A percentile compares a stretch with the other conserved stretches of the same genome.
These are phyloP conservation scores for Aspergillus ostianus DNA, from an alignment of 495 filamentous ascomycete species.

Conservation along the genomic window DNA sequence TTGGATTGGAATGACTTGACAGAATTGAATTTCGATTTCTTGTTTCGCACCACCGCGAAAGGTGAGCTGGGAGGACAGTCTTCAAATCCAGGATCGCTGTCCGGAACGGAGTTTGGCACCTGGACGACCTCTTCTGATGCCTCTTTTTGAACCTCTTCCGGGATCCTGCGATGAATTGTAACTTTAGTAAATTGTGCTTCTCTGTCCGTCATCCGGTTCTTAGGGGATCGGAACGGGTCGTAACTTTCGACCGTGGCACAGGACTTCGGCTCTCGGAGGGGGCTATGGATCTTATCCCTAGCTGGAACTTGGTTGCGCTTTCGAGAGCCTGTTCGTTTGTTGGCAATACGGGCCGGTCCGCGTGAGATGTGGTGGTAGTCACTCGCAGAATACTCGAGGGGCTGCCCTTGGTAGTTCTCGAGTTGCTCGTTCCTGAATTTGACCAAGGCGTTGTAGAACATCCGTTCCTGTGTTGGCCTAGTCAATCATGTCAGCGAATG, in stretches of 20 bases:
- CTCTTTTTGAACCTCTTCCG: conserved; percentile 12
- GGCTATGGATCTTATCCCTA: conserved; percentile 40
- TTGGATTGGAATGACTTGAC: conserved; percentile 42
- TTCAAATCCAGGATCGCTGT: conserved; percentile 22
- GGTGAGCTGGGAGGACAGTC: conserved; percentile 27
- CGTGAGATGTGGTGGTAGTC: conserved; percentile 80
- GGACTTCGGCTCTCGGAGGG: conserved; percentile 46
- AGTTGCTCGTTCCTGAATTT: conserved; percentile 77
- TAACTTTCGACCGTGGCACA: conserved; percentile 60
- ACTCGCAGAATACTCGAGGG: conserved; percentile 74
- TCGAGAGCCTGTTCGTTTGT: conserved; percentile 30
- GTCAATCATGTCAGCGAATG: conserved; percentile 6
- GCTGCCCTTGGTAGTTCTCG: conserved; percentile 74
- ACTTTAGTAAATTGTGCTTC: conserved; percentile 58
- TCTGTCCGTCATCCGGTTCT: conserved; percentile 33
- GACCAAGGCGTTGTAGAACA: conserved; percentile 83
- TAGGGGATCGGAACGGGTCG: conserved; percentile 78
- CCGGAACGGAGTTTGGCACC: conserved; percentile 24
- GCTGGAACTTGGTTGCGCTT: conserved; percentile 37
- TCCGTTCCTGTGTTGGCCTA: conserved; percentile 82
- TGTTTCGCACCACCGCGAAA: conserved; percentile 35
- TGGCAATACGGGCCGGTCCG: conserved; percentile 46
- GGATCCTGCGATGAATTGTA: conserved; percentile 57
- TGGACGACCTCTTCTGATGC: conserved; percentile 12
- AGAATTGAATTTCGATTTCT: conserved; percentile 35